A percentile compares a stretch with the other conserved stretches of the same genome.
phyloP scores from a whole-genome alignment of 2,329 filamentous ascomycete species.

The Ophiocordyceps camponoti-leonardi region DNA sequence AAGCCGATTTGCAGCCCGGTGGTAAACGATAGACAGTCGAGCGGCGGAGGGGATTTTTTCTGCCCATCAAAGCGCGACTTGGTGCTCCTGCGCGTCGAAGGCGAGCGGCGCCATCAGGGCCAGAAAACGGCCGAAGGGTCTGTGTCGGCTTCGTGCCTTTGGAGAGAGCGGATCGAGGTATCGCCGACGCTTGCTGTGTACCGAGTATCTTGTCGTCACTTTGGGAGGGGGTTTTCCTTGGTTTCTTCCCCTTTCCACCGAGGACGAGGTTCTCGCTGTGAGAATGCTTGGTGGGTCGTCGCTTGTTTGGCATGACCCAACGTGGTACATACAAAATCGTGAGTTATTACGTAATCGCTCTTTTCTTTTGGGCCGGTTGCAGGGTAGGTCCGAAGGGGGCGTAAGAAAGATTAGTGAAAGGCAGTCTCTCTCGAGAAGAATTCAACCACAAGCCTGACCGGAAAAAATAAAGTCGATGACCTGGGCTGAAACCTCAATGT shows the following conservation, averaged over 20 bases:
- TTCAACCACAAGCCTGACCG: too few relatives aligned
- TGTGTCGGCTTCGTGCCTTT: neutral
- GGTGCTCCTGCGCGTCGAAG: constrained; percentile 2
- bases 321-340: neutral
- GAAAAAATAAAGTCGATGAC: too few relatives aligned
- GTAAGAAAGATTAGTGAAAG: too few relatives aligned
- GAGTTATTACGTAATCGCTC: neutral
- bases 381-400: neutral
- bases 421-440: too few relatives aligned
- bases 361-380: neutral
- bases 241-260: neutral
- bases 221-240: too few relatives aligned
- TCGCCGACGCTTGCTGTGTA: neutral
- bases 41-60: neutral
- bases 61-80: constrained; percentile 2
- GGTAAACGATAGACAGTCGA: neutral
- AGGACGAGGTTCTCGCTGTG: neutral
- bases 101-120: constrained; percentile 4
- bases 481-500: too few relatives aligned
- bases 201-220: neutral
- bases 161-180: neutral
- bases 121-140: neutral
- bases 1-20: neutral
- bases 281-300: neutral
- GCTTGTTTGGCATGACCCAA: neutral